phyloP scores from a whole-genome alignment of 257 asterid species.

The Jaltomata sinuosa region DNA sequence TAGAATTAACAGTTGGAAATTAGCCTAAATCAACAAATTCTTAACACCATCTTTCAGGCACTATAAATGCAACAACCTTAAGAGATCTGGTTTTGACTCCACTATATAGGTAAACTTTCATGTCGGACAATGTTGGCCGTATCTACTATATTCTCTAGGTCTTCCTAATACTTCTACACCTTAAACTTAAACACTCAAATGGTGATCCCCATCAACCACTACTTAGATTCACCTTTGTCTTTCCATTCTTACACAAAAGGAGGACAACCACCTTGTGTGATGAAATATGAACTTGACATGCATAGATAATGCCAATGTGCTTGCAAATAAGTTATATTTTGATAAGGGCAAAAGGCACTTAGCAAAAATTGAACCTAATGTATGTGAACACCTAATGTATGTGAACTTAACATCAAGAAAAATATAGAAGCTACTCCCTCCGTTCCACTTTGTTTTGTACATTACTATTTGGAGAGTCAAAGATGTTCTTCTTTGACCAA shows the following conservation, averaged over 20 bases:
- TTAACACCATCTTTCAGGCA: neutral
- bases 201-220: neutral
- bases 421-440: neutral
- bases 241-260: neutral
- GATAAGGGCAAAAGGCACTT: neutral
- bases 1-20: neutral
- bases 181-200: neutral
- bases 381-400: neutral
- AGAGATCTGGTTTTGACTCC: neutral
- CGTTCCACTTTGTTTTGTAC: neutral
- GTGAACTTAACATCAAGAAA: neutral
- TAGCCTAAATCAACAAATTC: neutral
- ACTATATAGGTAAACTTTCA: neutral
- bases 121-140: neutral
- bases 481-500: neutral
- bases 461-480: neutral
- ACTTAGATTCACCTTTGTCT: neutral
- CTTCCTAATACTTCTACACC: neutral
- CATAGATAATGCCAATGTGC: neutral
- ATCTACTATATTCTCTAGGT: neutral
- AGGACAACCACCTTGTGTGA: neutral
- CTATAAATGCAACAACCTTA: neutral
- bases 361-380: neutral
- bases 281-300: neutral
- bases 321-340: neutral